Conservation (phyloP, 2,329 filamentous ascomycete species). For the Calycina marina region DNA sequence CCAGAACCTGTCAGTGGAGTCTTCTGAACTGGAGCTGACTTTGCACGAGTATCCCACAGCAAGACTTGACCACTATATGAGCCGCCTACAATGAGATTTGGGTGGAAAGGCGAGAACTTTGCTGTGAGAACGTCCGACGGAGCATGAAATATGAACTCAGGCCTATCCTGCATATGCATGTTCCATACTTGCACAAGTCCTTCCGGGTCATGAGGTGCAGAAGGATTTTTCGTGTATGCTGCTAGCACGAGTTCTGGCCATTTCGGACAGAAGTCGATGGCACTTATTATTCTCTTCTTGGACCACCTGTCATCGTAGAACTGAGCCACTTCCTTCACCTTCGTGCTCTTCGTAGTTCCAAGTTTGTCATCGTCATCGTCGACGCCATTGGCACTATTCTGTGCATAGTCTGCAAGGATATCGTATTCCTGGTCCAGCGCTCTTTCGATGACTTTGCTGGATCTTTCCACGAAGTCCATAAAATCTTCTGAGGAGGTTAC, state of each 20-base stretch:
- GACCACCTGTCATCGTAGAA: slow-evolving; percentile 95
- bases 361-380: slow-evolving; percentile 72
- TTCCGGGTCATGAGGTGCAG: slow-evolving; percentile 84
- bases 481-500: slow-evolving; percentile 90
- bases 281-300: slow-evolving; percentile 93
- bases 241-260: slow-evolving; percentile 86
- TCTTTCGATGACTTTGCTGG: slow-evolving; percentile 92
- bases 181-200: slow-evolving; percentile 97
- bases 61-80: slow-evolving; percentile 94
- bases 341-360: slow-evolving; percentile 54
- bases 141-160: slow-evolving; percentile 93
- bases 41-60: slow-evolving; percentile 89
- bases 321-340: slow-evolving; percentile 76
- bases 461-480: slow-evolving; percentile 85
- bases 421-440: slow-evolving; percentile 94
- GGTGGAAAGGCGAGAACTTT: slow-evolving; percentile 97
- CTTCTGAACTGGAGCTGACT: slow-evolving; percentile 82
- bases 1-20: slow-evolving; percentile 89
- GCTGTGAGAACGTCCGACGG: slow-evolving; percentile 91
- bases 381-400: slow-evolving; percentile 55
- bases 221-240: slow-evolving; percentile 93
- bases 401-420: slow-evolving; percentile 84
- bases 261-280: slow-evolving; percentile 89
- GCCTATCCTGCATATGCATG: slow-evolving; percentile 79
- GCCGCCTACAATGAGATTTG: slow-evolving; percentile 88